Evolutionary conservation across 2,329 filamentous ascomycete genomes (phyloP), one percentile per base, ranked within the genome.

Genomic region (Colletotrichum eleusines): DNA sequence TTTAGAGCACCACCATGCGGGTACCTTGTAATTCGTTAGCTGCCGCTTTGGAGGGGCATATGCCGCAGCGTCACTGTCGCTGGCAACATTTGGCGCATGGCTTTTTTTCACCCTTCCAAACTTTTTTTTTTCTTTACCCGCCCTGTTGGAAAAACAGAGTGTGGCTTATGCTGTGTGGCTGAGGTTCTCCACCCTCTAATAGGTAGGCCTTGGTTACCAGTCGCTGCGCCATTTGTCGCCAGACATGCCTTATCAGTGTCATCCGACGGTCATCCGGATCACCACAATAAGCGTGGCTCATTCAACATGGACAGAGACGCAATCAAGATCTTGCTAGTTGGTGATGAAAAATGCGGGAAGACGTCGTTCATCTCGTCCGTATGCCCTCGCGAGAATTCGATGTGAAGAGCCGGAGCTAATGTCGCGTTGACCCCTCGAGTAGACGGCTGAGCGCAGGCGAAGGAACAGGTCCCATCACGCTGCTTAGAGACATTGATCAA

Each of bases 321-420:
- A 59, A 81, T 89, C 75, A 87, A 81, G n/a, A 80, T 90, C 18
- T 77, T 90, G 35, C 77, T 90, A 26, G 80, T 90, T n/a, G 88
- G 89, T 40, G 88, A 90, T 78, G 83, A 86, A 71, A 82, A 83
- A 75, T 87, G 87, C 73, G 88, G 88, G 65, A 91, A 90, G 78
- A 88, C 87, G 28, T 88, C 85, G 0, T 90, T 90, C 77, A 77
- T 90, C 75, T 89, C 88, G 88, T 90, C 76, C 73, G 88, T 84
- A 74, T 35, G 51, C 71, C 69, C 44, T 66, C 62, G n/a, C 23
- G 31, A 26, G 40, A 28, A 54, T 46, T 38, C 40, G 16, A 31
- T 26, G 31, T 46, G 28, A 38, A 38, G 38, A 33, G 7, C 55
- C 40, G 35, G 55, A 35, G 72, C 63, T 66, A 46, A 70, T 61